phyloP scores from a whole-genome alignment of 2,329 filamentous ascomycete species.

The Fusarium mexicanum region DNA sequence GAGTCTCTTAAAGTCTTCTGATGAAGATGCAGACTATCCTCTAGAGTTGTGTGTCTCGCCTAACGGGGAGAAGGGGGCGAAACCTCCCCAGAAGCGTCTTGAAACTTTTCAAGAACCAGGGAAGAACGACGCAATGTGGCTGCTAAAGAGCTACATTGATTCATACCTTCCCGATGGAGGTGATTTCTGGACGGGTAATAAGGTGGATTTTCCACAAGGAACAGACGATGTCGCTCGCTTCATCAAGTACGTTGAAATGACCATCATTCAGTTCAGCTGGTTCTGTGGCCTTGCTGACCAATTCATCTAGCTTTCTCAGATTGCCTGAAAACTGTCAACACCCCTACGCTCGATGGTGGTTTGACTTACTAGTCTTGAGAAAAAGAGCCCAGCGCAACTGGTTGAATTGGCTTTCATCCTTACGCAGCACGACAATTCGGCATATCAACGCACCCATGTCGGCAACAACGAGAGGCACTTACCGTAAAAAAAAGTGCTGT shows the following conservation, averaged over 20 bases:
- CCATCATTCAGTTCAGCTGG: neutral
- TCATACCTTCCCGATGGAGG: neutral
- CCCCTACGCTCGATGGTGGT: neutral
- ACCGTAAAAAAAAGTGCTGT: neutral
- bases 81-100: neutral
- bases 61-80: neutral
- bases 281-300: neutral
- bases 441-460: neutral
- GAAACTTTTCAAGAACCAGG: neutral
- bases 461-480: neutral
- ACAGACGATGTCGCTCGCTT: neutral
- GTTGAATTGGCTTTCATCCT: neutral
- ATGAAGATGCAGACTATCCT: neutral
- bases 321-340: neutral
- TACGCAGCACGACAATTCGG: neutral
- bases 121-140: neutral
- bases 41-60: neutral
- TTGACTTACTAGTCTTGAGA: neutral
- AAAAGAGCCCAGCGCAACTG: neutral
- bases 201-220: neutral
- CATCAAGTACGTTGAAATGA: neutral
- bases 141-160: fast-evolving
- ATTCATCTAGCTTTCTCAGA: neutral
- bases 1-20: neutral
- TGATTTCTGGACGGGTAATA: neutral